Conservation (phyloP, 805 yeast species). For the Cyberlindnera bimundalis region DNA sequence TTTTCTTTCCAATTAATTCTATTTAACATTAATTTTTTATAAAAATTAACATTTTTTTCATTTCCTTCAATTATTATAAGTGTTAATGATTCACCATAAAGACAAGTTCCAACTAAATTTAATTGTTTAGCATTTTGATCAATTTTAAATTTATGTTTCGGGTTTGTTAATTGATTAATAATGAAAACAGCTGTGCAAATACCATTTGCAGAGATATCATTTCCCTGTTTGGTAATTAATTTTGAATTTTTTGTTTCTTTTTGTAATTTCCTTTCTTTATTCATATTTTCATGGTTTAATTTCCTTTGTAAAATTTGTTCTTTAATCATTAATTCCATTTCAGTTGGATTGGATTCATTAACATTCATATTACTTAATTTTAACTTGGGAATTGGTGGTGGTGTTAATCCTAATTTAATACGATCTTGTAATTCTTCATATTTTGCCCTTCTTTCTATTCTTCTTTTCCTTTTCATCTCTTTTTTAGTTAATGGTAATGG, state of each 20-base stretch:
- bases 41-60: conserved; percentile 55
- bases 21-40: conserved; percentile 52
- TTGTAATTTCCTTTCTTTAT: conserved; percentile 58
- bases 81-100: conserved; percentile 40
- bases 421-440: conserved; percentile 74
- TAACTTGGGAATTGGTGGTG: conserved; percentile 88
- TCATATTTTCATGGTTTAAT: conserved; percentile 53
- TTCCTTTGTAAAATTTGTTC: conserved; percentile 64
- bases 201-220: conserved; percentile 49
- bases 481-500: conserved; percentile 66
- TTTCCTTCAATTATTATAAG: conserved; percentile 77
- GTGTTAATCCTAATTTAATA: conserved; percentile 74
- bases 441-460: conserved; percentile 59
- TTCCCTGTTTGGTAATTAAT: conserved; percentile 39
- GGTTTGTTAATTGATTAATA: conserved; percentile 51
- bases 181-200: conserved; percentile 54
- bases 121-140: conserved; percentile 79
- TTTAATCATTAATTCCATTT: conserved; percentile 69
- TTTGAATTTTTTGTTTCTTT: conserved; percentile 57
- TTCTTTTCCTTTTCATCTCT: conserved; percentile 71
- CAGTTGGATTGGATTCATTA: too few species aligned
- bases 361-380: conserved; percentile 77
- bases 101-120: conserved; percentile 56
- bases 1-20: conserved; percentile 71
- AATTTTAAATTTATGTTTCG: conserved; percentile 68